A percentile compares a stretch with the other conserved stretches of the same genome.
Evolutionary conservation across 2,329 filamentous ascomycete species (phyloP).

Genomic region (Boeremia lycopersici): DNA sequence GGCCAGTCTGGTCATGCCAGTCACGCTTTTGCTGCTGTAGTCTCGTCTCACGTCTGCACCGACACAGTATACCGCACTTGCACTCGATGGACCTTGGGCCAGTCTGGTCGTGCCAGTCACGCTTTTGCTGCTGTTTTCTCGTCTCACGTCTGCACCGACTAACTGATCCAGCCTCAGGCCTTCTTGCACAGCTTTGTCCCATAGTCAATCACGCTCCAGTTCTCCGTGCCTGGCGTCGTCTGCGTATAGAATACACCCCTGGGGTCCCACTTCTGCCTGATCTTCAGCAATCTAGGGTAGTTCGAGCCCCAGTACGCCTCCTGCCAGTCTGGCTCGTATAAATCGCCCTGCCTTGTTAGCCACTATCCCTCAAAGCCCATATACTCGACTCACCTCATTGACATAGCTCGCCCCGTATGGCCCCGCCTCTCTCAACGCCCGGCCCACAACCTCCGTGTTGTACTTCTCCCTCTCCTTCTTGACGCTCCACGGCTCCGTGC

Average conservation of each 20-base stretch:
- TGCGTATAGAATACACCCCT: constrained; percentile 43
- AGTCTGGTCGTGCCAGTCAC: too few relatives aligned
- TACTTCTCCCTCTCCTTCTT: constrained; percentile 35
- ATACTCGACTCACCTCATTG: constrained; percentile 28
- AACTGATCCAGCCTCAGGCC: background rate
- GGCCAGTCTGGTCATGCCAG: too few relatives aligned
- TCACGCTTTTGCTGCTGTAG: too few relatives aligned
- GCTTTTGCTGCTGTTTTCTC: too few relatives aligned
- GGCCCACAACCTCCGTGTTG: constrained; percentile 41
- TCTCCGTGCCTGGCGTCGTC: constrained; percentile 44
- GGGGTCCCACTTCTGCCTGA: constrained; percentile 44
- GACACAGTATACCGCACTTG: too few relatives aligned
- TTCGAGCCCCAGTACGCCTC: constrained; percentile 45
- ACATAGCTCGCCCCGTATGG: constrained; percentile 44
- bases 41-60: too few relatives aligned
- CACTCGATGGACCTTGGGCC: too few relatives aligned
- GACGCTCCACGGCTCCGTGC: constrained; percentile 38
- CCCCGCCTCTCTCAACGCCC: constrained; percentile 36
- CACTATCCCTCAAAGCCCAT: background rate
- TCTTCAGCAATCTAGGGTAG: constrained; percentile 38
- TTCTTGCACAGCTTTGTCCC: constrained; percentile 45
- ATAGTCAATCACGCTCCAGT: constrained; percentile 42
- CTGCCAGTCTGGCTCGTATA: constrained; percentile 47
- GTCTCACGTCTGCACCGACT: background rate
- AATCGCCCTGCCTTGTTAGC: constrained; percentile 31